Conservation (phyloP, 2,329 filamentous ascomycete genomes). For the Pseudopyricularia javanii region DNA sequence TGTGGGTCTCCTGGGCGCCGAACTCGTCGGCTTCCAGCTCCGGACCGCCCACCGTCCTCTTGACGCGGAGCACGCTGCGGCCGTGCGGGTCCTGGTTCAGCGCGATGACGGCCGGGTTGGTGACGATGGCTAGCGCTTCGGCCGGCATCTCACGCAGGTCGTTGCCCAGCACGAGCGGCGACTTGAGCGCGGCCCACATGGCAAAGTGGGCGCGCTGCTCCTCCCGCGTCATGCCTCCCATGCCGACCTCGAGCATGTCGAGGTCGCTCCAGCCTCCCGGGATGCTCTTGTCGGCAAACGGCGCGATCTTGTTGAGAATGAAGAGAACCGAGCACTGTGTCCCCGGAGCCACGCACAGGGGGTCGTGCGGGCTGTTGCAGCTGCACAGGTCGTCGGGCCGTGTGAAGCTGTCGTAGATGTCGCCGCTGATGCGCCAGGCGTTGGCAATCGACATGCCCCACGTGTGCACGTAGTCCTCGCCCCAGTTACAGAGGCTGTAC, state of each 20-base stretch:
- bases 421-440: slow-evolving; percentile 20
- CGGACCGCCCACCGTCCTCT: slow-evolving; percentile 1
- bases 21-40: slow-evolving; percentile 4
- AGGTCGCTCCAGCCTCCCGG: slow-evolving; percentile 9
- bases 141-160: slow-evolving; percentile 14
- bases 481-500: slow-evolving; percentile 22
- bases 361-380: slow-evolving; percentile 1
- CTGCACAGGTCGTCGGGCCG: slow-evolving; percentile 17
- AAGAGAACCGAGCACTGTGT: slow-evolving; percentile 15
- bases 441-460: slow-evolving; percentile 18
- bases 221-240: slow-evolving; percentile 9
- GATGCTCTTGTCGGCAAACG: slow-evolving; percentile 6
- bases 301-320: slow-evolving; percentile 13
- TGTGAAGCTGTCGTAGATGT: slow-evolving; percentile 20
- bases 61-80: slow-evolving; percentile 19
- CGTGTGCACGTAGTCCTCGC: slow-evolving; percentile 14
- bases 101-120: slow-evolving; percentile 28
- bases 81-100: slow-evolving; percentile 26
- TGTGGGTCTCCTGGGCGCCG: slow-evolving; percentile 8
- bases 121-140: slow-evolving; percentile 22
- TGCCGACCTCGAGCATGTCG: slow-evolving; percentile 11
- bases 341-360: slow-evolving; percentile 7
- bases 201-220: slow-evolving; percentile 11
- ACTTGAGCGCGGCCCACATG: slow-evolving; percentile 10
- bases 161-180: slow-evolving; percentile 10